These are phyloP conservation scores for Corymbia calophylla DNA, from an alignment of 441 rosid species.

Conservation along the genomic window DNA sequence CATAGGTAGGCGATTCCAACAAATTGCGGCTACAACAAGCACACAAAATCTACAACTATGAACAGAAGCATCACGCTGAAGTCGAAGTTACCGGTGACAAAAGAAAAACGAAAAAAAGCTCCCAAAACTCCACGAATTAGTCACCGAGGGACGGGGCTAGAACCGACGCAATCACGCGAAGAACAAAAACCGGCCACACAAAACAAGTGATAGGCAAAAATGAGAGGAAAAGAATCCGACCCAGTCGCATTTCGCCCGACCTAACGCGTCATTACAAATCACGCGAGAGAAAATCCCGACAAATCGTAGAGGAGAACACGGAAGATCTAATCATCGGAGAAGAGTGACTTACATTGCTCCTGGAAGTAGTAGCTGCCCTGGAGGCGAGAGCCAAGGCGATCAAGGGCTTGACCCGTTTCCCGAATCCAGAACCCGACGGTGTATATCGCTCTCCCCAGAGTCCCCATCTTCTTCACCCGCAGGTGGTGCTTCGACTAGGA, in stretches of 20 bases:
- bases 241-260: background rate
- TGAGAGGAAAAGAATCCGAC: background rate
- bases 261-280: background rate
- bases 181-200: background rate
- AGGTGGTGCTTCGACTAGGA: background rate
- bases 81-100: background rate
- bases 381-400: slow-evolving; percentile 92
- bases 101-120: background rate
- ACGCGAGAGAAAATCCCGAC: background rate
- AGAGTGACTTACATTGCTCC: slow-evolving; percentile 57
- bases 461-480: slow-evolving; percentile 48
- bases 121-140: background rate
- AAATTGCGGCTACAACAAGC: background rate
- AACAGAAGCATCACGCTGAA: background rate
- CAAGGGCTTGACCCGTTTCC: slow-evolving; percentile 89
- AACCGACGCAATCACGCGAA: background rate
- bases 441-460: slow-evolving; percentile 75
- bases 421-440: slow-evolving; percentile 93
- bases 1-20: background rate
- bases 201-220: background rate
- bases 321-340: background rate
- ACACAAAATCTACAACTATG: background rate
- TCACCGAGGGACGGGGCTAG: background rate
- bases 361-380: slow-evolving; percentile 79
- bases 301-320: background rate